Percentiles rank a stretch among this genome's conserved stretches.
These are phyloP conservation scores for Gnaphalium uliginosum DNA, from an alignment of 129 eudicot species.

Conservation along the genomic window DNA sequence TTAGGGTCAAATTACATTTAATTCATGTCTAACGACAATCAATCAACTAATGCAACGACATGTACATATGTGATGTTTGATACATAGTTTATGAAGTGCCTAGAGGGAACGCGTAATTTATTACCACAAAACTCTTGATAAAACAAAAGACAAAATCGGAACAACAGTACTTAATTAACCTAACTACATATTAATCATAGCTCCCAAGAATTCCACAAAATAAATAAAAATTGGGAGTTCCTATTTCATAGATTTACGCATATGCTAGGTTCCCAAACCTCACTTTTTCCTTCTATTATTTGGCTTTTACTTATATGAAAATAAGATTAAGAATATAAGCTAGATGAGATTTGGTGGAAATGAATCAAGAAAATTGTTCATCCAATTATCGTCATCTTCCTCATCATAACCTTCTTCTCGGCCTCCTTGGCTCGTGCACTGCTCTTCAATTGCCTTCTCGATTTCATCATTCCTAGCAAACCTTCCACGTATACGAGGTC, in stretches of 20 bases:
- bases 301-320: conserved; percentile 18
- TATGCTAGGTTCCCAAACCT: conserved; percentile 16
- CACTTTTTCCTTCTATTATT: neutral
- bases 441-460: conserved; percentile 45
- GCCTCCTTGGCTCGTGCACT: conserved; percentile 43
- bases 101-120: neutral
- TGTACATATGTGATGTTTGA: no score
- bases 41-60: no score
- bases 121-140: neutral
- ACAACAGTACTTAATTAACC: neutral
- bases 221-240: neutral
- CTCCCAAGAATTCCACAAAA: neutral
- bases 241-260: neutral
- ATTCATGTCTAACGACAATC: neutral
- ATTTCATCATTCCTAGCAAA: conserved; percentile 83
- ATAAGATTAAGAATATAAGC: neutral
- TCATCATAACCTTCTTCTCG: conserved; percentile 47
- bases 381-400: conserved; percentile 62
- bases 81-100: no score
- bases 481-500: conserved; percentile 88
- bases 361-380: conserved; percentile 50
- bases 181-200: neutral
- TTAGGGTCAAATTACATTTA: no score
- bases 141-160: neutral
- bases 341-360: conserved; percentile 57